Conservation (phyloP, 345 rosid genomes). For the Gossypioides kirkii region DNA sequence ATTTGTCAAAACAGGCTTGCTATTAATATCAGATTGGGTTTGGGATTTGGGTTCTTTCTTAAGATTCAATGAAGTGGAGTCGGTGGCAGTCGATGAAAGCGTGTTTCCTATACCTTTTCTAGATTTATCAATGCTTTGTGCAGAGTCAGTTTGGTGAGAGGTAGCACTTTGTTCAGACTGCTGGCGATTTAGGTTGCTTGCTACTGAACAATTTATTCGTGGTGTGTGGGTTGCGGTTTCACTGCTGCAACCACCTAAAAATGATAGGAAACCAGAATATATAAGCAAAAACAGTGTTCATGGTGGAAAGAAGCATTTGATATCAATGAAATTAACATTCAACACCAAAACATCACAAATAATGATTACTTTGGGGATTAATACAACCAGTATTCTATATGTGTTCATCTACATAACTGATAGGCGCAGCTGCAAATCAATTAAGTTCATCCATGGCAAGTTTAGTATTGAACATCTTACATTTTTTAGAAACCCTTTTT, state of each 20-base stretch:
- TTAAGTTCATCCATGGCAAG: too few relatives aligned
- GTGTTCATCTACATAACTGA: neutral
- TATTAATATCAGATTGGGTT: neutral
- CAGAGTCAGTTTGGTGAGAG: conserved; percentile 14
- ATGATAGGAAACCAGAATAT: neutral
- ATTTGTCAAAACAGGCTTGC: neutral
- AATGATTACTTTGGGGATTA: neutral
- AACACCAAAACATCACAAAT: neutral
- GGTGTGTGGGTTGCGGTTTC: conserved; percentile 27
- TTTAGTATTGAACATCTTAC: too few relatives aligned
- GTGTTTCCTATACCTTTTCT: conserved; percentile 6
- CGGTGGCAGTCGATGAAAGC: neutral
- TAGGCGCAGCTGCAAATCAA: too few relatives aligned
- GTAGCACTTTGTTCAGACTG: conserved; percentile 19
- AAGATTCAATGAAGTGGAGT: neutral
- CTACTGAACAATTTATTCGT: conserved; percentile 12
- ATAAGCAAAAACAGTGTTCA: neutral
- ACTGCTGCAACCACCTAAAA: conserved; percentile 36
- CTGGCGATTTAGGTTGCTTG: conserved; percentile 7
- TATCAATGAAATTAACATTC: neutral
- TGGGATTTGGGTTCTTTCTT: conserved; percentile 8
- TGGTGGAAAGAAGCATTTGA: neutral
- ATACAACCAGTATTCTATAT: neutral
- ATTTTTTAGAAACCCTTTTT: too few relatives aligned
- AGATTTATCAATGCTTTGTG: conserved; percentile 4